Evolutionary conservation across 495 filamentous ascomycete species (phyloP), one percentile per base, ranked within the genome.

Genomic region (Hypoxylon lienhwacheense): DNA sequence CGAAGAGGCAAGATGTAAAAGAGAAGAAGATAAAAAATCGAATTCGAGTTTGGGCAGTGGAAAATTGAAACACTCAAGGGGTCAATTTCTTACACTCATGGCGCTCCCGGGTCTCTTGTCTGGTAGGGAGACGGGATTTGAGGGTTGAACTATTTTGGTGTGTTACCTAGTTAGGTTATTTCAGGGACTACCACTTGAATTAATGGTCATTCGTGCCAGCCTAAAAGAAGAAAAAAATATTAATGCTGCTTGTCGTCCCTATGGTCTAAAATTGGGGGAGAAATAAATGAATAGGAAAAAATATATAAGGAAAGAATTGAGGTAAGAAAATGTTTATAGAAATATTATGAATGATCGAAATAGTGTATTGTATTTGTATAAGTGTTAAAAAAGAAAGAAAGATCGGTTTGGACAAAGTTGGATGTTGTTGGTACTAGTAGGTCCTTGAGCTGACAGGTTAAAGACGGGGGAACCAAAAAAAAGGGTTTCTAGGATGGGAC

Each of bases 71-170:
- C 56, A 55, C 45, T 58, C 53, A 46, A 59, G 61, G 64, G 43
- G 54, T 63, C 53, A 59, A 67, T 61, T 64, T 75, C 74, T 72
- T 48, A 77, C 74, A 67, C 73, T 76, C 74, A 77, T 77, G 33
- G 66, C 71, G 65, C 42, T 43, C 21, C 37, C 1, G 35, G 17
- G 50, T 49, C 47, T 14, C 46, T 51, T 45, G 32, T 60, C 46
- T 55, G 50, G 36, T 49, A 61, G 56, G 61, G 40, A 47, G 45
- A 37, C 46, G 46, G 46, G 36, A n/a, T n/a, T n/a, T n/a, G n/a
- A n/a, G n/a, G n/a, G n/a, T n/a, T n/a, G n/a, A n/a, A n/a, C n/a
- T n/a, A n/a, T n/a, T n/a, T n/a, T n/a, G n/a, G n/a, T n/a, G n/a
- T n/a, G n/a, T n/a, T n/a, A n/a, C n/a, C n/a, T n/a, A n/a, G n/a